Base-by-base conservation (phyloP, 306 rosid species). In the Dicorynia guianensis region DNA sequence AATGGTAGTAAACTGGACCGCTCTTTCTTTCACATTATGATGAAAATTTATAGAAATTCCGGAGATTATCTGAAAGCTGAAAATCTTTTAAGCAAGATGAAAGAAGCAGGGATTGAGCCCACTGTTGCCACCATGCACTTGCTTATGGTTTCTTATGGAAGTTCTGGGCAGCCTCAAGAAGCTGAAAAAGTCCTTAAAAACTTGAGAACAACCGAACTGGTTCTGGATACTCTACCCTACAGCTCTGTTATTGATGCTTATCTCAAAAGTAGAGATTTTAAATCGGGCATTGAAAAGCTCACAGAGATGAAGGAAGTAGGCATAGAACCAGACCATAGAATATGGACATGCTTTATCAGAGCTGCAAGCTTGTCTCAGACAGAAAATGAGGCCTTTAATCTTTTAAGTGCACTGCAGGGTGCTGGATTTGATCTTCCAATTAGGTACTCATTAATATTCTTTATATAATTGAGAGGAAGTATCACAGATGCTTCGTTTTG, bases 261-360 rank as follows among this genome's bases (percentile, higher is more conserved):
- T 84, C 89, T 91, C 68, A 90, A 77, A 84, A 87, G 84, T 71
- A 90, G 87, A 70, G 91, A 94, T 86, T 79, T 60, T 67, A 63
- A 75, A 50, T 75, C 78, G 76, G 97, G 90, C 63, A 90, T 86
- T 19, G 90, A 87, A 82, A 94, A 88, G 81, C 91, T 94, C 65
- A 6, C 54, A 11, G 93, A 81, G 76, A 94, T 94, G 97, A 87
- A 81, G 83, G 86, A 79, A 75, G 87, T 49, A 19, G 95, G 88
- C 69, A 75, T 88, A 62, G 91, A 84, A 79, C 90, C 91, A 43
- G 98, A 94, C 76, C 91, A 91, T 83, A 90, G 97, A 86, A 87
- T 94, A 81, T 94, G 98, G 98, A 94, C 98, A 1, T 94, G 98
- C 83, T 94, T 91, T 85, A 75, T 90, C 49, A 85, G 96, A 85